Conservation (phyloP, 257 asterid species). For the Penstemon barbatus region DNA sequence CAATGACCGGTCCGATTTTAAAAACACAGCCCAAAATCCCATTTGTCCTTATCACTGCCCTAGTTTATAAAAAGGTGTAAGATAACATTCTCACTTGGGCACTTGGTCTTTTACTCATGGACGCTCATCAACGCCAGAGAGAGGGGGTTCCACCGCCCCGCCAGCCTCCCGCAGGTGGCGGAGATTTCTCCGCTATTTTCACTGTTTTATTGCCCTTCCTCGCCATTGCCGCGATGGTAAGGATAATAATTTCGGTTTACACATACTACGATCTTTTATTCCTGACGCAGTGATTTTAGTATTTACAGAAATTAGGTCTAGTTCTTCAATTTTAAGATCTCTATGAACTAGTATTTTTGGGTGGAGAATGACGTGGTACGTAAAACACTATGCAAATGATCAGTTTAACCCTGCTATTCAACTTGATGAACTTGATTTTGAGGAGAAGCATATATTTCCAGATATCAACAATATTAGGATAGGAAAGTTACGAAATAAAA, state of each 20-base stretch:
- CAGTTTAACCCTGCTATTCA: neutral
- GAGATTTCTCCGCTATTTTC: constrained; percentile 47
- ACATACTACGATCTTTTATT: neutral
- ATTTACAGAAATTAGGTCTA: neutral
- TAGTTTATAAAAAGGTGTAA: too few relatives aligned
- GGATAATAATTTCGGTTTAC: neutral
- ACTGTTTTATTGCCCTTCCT: constrained; percentile 46
- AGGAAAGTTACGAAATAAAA: constrained; percentile 13
- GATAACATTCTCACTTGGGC: too few relatives aligned
- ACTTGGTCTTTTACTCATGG: constrained; percentile 44
- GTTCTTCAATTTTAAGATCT: neutral
- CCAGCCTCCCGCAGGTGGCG: constrained; percentile 29
- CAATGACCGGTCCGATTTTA: too few relatives aligned
- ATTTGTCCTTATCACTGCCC: too few relatives aligned
- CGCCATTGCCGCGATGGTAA: constrained; percentile 57
- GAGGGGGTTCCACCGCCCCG: constrained; percentile 39
- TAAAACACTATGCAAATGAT: too few relatives aligned
- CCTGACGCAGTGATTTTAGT: neutral
- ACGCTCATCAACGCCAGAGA: constrained; percentile 63
- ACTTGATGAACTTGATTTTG: neutral
- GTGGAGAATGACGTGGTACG: neutral
- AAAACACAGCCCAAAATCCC: too few relatives aligned
- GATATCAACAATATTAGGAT: neutral
- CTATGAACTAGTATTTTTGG: neutral
- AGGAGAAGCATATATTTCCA: neutral